A percentile compares a stretch with the other conserved stretches of the same genome.
Conservation (phyloP, 768 basidiomycete species). For the Suillus ampliporus region DNA sequence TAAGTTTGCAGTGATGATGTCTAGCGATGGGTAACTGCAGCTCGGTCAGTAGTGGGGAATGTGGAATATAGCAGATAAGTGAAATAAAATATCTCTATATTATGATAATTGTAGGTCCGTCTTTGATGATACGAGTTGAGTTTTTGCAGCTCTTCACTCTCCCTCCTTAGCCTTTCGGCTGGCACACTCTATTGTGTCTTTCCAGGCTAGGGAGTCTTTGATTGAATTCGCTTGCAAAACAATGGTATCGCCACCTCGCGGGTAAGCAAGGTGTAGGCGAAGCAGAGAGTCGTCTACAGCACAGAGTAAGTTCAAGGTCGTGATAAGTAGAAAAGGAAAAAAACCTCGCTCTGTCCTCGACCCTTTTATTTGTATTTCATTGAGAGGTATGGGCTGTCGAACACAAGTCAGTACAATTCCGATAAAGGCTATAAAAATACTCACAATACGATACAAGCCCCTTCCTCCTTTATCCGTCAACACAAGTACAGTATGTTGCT, state of each 20-base stretch:
- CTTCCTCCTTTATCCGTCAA: constrained; percentile 75
- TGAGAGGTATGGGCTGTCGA: constrained; percentile 68
- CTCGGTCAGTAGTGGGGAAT: too few relatives aligned
- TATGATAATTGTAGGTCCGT: background rate
- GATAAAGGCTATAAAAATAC: constrained; percentile 28
- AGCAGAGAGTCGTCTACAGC: constrained; percentile 67
- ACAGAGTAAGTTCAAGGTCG: background rate
- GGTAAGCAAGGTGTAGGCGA: constrained; percentile 68
- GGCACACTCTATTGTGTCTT: constrained; percentile 42
- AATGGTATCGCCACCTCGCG: constrained; percentile 76
- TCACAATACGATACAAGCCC: constrained; percentile 83
- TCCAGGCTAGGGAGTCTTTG: constrained; percentile 64
- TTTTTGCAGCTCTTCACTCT: background rate
- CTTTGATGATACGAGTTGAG: background rate
- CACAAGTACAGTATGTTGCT: constrained; percentile 90
- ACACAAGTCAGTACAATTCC: background rate
- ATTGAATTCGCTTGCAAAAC: constrained; percentile 59
- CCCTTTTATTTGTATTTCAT: constrained; percentile 65
- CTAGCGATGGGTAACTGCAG: too few relatives aligned
- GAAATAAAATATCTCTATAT: background rate
- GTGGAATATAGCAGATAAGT: too few relatives aligned
- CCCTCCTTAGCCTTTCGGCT: constrained; percentile 20
- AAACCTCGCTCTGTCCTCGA: constrained; percentile 54
- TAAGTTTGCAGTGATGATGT: too few relatives aligned
- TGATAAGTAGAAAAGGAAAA: constrained; percentile 14